These are phyloP conservation scores for Globisporangium spiculum DNA, from an alignment of 352 stramenopile genomes.

Conservation along the genomic window DNA sequence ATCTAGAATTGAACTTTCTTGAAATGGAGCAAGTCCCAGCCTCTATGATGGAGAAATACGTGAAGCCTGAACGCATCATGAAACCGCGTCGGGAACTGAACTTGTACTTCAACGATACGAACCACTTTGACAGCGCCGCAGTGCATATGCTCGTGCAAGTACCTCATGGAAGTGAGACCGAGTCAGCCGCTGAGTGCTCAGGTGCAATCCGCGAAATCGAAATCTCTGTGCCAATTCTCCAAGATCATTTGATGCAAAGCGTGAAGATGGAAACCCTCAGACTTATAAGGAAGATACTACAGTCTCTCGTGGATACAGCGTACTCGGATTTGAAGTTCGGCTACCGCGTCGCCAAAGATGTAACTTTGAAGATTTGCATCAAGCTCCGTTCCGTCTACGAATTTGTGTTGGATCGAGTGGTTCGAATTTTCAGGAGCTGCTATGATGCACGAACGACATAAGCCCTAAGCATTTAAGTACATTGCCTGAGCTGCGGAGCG, in stretches of 20 bases:
- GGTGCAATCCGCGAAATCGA: neutral
- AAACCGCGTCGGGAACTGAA: neutral
- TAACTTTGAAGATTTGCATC: neutral
- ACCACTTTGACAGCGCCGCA: neutral
- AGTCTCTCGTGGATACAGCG: neutral
- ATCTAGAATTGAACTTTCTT: neutral
- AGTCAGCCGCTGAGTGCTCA: neutral
- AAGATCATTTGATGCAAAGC: neutral
- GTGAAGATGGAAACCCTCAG: neutral
- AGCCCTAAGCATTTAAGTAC: neutral
- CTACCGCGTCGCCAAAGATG: neutral
- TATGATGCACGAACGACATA: neutral
- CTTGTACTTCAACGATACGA: neutral
- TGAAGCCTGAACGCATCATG: neutral
- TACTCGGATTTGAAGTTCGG: neutral
- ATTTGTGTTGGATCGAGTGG: neutral
- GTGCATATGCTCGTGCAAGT: neutral
- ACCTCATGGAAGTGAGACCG: neutral
- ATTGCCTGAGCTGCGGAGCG: neutral
- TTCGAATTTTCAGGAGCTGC: neutral
- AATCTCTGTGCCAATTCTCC: neutral
- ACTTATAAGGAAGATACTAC: neutral
- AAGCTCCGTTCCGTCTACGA: neutral
- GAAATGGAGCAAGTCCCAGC: neutral
- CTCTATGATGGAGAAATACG: neutral